Base-by-base conservation (phyloP, 2,329 filamentous ascomycete genomes). In the Talaromyces funiculosus region DNA sequence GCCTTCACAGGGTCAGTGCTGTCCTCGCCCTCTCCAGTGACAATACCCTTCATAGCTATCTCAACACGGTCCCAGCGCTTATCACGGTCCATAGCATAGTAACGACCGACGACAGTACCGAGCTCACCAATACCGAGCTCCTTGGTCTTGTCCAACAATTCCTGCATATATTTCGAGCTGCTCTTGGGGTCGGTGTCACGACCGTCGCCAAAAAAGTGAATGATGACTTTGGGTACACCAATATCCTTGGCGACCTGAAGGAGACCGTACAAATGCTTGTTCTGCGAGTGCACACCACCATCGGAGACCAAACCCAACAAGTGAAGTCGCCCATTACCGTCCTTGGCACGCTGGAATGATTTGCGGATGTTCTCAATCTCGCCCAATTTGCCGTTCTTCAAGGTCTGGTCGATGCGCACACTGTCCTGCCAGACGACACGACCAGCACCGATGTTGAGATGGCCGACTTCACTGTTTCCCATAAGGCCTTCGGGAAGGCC, bases 61-160 rank as follows among this genome's bases (percentile, higher is more conserved):
- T 97, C 90, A 67, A 96, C 83, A 73, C 94, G 86, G 73, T 99
- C 94, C 94, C 94, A 99, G 75, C 94, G 87, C 90, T 97, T 97
- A 77, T 99, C 94, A 68, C 94, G 92, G 82, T 99, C 94, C 94
- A 99, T 99, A 78, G 92, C 91, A 77, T 90, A 99, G 86, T 97
- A 99, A 68, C 93, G 87, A 63, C 94, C 94, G 63, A 97, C 93
- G 53, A 97, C 85, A 38, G 94, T 97, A 33, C 90, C 93, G 66
- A 99, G 85, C 77, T 97, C 84, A 67, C 93, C 94, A 65, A 88
- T 78, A 47, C 91, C 92, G 66, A 96, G 84, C 76, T 97, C 90
- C 78, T 94, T 86, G 66, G 85, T 85, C 68, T 87, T 89, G 61
- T 89, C 86, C 63, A 97, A 77, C 37, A 99, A 83, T 74, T 92